Base-by-base conservation (phyloP, 257 asterid genomes). In the Mitragyna speciosa region DNA sequence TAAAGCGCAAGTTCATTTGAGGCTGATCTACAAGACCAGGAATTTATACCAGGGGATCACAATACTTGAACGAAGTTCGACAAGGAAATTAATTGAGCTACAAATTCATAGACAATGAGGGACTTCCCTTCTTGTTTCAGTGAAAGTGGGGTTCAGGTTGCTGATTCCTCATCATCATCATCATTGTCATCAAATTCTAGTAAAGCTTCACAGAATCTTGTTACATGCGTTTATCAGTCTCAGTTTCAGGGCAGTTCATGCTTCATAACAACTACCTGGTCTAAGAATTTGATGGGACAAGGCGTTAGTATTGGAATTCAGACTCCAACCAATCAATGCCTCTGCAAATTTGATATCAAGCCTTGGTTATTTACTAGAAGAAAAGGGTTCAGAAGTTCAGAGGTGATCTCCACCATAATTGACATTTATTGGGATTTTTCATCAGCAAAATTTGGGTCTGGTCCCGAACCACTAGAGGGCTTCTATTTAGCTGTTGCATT, bases 81-180 rank as follows among this genome's bases (percentile, higher is more conserved):
- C n/a, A 41, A 41, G 15, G 20, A 31, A 70, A 70, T 28, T 24
- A 16, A 39, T 36, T 43, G 17, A 41, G 31, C 56, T 70, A 14
- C 41, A 30, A 20, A 24, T 28, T 48, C 41, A 26, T 0, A 80
- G 78, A 71, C 63, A 24, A 93, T 90, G 97, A 89, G 88, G 86
- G 97, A 92, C 78, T 91, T 92, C 61, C 95, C 94, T 75, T 92
- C 96, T 72, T 92, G 96, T 86, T 91, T 91, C 59, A 90, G 94
- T 64, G 96, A 93, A 71, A 93, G 82, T 77, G 96, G 94, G n/a
- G 89, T 91, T 36, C 95, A 89, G 84, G 72, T 91, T 54, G 82
- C 84, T 5, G 86, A 87, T 59, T 81, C 90, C 26, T 80, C 89
- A 45, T 84, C 90, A 30, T 80, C 89, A 45, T 84, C 96, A 6